Conservation (phyloP, 2,329 filamentous ascomycete species). For the Emergomyces pasteurianus region DNA sequence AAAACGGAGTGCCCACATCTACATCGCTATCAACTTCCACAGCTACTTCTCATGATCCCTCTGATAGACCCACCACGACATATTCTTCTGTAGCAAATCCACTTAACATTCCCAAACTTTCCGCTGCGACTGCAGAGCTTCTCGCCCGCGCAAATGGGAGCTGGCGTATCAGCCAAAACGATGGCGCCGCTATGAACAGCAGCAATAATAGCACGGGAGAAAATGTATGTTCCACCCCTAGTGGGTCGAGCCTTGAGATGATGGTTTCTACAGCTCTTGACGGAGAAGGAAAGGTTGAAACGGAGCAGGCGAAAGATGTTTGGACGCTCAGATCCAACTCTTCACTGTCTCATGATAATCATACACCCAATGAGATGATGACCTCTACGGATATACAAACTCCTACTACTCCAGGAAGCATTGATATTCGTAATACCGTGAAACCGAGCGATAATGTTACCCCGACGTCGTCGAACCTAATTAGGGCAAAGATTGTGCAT, state of each 20-base stretch:
- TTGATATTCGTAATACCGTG: not conserved
- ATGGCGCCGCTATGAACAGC: not conserved
- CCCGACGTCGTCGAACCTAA: not conserved
- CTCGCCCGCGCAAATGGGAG: slow-evolving; percentile 1
- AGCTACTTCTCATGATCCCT: not conserved
- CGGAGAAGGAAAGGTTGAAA: not conserved
- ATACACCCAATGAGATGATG: not conserved
- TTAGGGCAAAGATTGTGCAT: not conserved
- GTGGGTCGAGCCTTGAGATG: not conserved
- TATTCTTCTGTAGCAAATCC: not conserved
- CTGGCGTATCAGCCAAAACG: not conserved
- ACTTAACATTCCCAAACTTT: slow-evolving; percentile 3
- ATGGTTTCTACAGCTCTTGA: not conserved
- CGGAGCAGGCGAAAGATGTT: not conserved
- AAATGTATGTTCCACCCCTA: not conserved
- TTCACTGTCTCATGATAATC: not conserved
- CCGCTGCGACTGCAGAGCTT: slow-evolving; percentile 2
- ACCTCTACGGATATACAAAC: not conserved
- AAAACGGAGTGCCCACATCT: not conserved
- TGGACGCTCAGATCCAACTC: not conserved
- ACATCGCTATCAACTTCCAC: not conserved
- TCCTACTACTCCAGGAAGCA: not conserved
- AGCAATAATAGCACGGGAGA: not conserved
- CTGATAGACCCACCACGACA: not conserved
- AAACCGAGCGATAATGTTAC: not conserved